Evolutionary conservation across 192 early-diverging fungal genomes (phyloP).

Genomic region (Borealophlyctis nickersoniae): DNA sequence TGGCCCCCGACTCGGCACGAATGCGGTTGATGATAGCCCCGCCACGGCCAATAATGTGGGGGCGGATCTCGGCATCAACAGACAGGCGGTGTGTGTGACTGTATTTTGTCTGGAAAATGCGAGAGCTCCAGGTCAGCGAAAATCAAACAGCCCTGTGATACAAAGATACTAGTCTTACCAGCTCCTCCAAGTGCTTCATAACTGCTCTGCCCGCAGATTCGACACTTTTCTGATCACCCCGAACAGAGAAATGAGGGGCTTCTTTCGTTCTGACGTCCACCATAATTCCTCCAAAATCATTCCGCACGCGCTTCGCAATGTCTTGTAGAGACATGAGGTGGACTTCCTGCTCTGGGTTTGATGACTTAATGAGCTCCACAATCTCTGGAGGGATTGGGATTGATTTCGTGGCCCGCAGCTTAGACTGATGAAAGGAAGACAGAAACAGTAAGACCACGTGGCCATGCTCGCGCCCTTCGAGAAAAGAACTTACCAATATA

Average conservation of each 20-base stretch:
- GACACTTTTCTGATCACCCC: constrained; percentile 33
- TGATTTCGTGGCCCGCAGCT: constrained; percentile 29
- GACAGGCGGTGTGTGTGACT: constrained; percentile 35
- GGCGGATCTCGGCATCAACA: constrained; percentile 34
- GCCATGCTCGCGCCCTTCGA: too few relatives aligned
- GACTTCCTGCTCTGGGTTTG: constrained; percentile 12
- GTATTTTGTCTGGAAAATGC: constrained; percentile 49
- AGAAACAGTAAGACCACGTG: too few relatives aligned
- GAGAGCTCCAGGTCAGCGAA: background rate
- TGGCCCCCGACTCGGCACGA: constrained; percentile 61
- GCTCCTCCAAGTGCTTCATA: constrained; percentile 26
- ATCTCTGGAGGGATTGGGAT: constrained; percentile 38
- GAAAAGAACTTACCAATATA: too few relatives aligned
- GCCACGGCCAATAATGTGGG: constrained; percentile 73
- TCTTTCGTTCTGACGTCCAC: constrained; percentile 16
- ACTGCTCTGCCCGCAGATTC: constrained; percentile 23
- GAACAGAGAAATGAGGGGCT: constrained; percentile 27
- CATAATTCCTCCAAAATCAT: constrained; percentile 17
- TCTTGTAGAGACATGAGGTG: constrained; percentile 36
- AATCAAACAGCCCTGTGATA: too few relatives aligned
- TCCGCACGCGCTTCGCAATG: constrained; percentile 39
- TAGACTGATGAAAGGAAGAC: too few relatives aligned
- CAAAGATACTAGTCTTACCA: constrained; percentile 12
- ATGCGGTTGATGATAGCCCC: constrained; percentile 71
- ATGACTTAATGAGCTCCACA: constrained; percentile 12